Evolutionary conservation across 306 rosid genomes (phyloP).

Genomic region (Acmispon strigosus): DNA sequence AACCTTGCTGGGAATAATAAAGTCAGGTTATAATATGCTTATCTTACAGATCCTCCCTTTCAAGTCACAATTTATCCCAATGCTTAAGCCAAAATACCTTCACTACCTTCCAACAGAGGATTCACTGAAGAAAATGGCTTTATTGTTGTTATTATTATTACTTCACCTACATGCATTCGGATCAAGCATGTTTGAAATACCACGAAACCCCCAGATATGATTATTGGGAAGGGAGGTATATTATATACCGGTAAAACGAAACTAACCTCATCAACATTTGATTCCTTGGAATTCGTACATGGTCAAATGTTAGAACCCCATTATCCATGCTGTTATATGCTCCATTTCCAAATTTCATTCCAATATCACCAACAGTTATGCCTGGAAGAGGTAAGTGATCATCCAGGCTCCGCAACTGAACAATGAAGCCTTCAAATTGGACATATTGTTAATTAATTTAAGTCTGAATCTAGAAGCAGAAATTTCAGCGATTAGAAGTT

Average conservation of each 20-base stretch:
- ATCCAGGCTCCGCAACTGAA: constrained; percentile 90
- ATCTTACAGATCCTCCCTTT: constrained; percentile 1
- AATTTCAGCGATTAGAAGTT: constrained; percentile 1
- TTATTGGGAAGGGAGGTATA: not conserved
- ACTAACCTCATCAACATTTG: constrained; percentile 95
- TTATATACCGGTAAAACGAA: not conserved
- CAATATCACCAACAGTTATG: constrained; percentile 91
- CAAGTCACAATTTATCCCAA: not conserved
- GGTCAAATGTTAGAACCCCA: constrained; percentile 79
- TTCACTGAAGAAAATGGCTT: not conserved
- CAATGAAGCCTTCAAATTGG: constrained; percentile 71
- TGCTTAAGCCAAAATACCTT: not conserved
- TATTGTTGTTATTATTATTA: not conserved
- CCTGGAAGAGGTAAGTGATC: constrained; percentile 94
- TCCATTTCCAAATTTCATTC: constrained; percentile 89
- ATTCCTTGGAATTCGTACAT: constrained; percentile 79
- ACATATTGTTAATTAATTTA: constrained; percentile 1
- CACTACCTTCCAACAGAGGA: not conserved
- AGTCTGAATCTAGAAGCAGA: not conserved
- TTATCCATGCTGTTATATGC: constrained; percentile 97
- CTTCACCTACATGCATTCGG: not conserved
- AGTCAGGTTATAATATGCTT: not conserved
- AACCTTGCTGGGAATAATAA: not conserved
- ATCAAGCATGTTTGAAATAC: constrained; percentile 6
- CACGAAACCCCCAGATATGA: constrained; percentile 2